These are phyloP conservation scores for Exsudoporus frostii DNA, from an alignment of 768 basidiomycete species.

Conservation along the genomic window DNA sequence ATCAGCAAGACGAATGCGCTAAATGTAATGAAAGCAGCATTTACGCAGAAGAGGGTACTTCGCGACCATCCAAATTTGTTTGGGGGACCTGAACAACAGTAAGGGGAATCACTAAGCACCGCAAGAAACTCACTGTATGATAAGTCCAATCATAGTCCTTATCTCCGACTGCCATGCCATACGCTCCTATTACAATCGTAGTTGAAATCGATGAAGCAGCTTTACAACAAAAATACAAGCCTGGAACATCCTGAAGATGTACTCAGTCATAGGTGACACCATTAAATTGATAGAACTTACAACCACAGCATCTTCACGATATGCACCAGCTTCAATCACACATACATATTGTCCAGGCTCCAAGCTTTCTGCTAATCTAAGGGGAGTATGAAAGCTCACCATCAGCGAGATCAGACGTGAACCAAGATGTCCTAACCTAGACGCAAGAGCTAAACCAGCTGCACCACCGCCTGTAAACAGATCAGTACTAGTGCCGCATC, in stretches of 20 bases:
- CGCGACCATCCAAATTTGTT: constrained; percentile 1
- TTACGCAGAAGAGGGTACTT: constrained; percentile 2
- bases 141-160: constrained; percentile 19
- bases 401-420: not conserved
- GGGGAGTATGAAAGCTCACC: not conserved
- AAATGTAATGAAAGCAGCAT: not conserved
- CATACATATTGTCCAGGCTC: constrained; percentile 12
- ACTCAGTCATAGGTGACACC: not conserved
- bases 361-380: constrained; percentile 15
- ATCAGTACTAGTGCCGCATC: not conserved
- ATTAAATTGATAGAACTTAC: constrained; percentile 2
- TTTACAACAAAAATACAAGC: constrained; percentile 2
- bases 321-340: constrained; percentile 17
- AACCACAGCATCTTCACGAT: constrained; percentile 7
- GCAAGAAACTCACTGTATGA: constrained; percentile 7
- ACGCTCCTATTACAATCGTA: not conserved
- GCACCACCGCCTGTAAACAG: constrained; percentile 11
- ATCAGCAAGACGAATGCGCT: not conserved
- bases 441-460: constrained; percentile 16
- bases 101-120: not conserved
- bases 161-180: not conserved
- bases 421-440: constrained; percentile 1
- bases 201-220: not conserved
- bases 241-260: constrained; percentile 14
- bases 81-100: constrained; percentile 14